Conservation (phyloP, 2,329 filamentous ascomycete species). For the Pseudogymnoascus sp. region DNA sequence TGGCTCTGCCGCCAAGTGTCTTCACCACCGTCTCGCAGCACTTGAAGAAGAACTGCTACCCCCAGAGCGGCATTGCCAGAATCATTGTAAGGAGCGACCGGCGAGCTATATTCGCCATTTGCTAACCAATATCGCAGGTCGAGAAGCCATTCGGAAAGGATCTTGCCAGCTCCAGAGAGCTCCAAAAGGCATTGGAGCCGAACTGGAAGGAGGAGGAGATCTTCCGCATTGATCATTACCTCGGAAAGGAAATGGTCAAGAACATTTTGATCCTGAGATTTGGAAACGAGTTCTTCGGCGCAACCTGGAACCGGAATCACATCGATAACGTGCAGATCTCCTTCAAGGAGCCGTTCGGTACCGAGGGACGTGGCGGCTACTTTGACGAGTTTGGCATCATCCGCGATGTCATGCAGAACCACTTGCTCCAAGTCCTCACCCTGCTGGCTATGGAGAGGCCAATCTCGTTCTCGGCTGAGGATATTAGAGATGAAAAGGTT, state of each 20-base stretch:
- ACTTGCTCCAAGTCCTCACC: constrained; percentile 91
- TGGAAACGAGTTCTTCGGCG: constrained; percentile 96
- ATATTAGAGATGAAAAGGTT: constrained; percentile 98
- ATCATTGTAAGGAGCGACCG: constrained; percentile 65
- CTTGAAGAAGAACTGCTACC: constrained; percentile 95
- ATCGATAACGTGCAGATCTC: constrained; percentile 99
- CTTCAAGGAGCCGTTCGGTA: constrained; percentile 99
- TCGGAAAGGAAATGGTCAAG: constrained; percentile 99
- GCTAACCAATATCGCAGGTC: constrained; percentile 49
- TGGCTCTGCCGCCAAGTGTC: constrained; percentile 94
- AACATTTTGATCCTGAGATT: constrained; percentile 97
- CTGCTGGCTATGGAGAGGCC: constrained; percentile 96
- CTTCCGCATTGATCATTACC: constrained; percentile 98
- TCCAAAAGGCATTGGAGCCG: constrained; percentile 89
- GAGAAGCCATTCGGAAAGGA: constrained; percentile 99
- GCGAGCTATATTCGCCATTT: background rate
- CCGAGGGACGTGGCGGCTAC: constrained; percentile 94
- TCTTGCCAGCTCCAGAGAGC: constrained; percentile 82
- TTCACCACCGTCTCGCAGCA: constrained; percentile 98
- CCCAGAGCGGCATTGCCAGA: constrained; percentile 78
- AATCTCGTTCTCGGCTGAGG: constrained; percentile 95
- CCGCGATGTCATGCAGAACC: constrained; percentile 99
- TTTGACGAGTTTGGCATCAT: constrained; percentile 99
- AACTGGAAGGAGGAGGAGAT: constrained; percentile 99
- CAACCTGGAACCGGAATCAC: constrained; percentile 98